phyloP scores from a whole-genome alignment of 306 rosid genomes.

The Quillaja saponaria region DNA sequence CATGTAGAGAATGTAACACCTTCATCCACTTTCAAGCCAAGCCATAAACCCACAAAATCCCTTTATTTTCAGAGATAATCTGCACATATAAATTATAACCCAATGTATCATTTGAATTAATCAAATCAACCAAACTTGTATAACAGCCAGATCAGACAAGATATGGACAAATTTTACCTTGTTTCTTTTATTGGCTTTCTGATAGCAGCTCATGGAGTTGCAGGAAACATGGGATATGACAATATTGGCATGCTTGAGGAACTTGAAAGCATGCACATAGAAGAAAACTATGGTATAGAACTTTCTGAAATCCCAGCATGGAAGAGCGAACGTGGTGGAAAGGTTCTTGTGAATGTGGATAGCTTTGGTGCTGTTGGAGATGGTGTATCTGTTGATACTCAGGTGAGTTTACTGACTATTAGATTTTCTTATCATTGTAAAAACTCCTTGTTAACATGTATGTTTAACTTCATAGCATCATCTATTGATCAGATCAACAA shows the following conservation, averaged over 20 bases:
- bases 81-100: conserved; percentile 66
- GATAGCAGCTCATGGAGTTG: conserved; percentile 58
- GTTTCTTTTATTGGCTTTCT: conserved; percentile 54
- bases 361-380: conserved; percentile 86
- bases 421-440: conserved; percentile 1
- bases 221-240: conserved; percentile 48
- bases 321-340: conserved; percentile 78
- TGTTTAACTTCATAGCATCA: too few relatives aligned
- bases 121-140: conserved; percentile 58
- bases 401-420: conserved; percentile 45
- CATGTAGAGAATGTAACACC: conserved; percentile 71
- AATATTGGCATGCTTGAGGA: conserved; percentile 51
- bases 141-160: conserved; percentile 33
- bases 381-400: conserved; percentile 83
- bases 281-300: conserved; percentile 54
- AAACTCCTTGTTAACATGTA: conserved; percentile 4
- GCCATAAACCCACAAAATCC: conserved; percentile 69
- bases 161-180: conserved; percentile 63
- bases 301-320: conserved; percentile 60
- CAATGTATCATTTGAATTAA: conserved; percentile 54
- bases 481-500: background rate
- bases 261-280: conserved; percentile 51
- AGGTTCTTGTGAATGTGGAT: conserved; percentile 90
- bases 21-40: conserved; percentile 97
- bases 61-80: conserved; percentile 65